Evolutionary conservation across 352 stramenopile genomes (phyloP).

Genomic region (Phytophthora syringae): DNA sequence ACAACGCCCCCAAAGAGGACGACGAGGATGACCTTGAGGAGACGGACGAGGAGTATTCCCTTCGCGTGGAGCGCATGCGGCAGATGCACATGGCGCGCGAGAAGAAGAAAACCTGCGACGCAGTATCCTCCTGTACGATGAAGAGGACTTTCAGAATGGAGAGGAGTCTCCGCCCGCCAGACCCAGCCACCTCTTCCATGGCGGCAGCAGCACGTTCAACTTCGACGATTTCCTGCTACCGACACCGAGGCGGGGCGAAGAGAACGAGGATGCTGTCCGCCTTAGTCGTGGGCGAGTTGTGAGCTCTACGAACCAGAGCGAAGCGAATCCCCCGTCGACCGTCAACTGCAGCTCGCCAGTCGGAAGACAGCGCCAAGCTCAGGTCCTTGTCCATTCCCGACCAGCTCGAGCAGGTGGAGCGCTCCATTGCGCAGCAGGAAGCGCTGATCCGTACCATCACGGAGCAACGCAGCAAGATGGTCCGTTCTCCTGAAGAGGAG

Average conservation of each 20-base stretch:
- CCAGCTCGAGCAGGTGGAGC: slow-evolving; percentile 59
- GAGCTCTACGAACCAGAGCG: slow-evolving; percentile 39
- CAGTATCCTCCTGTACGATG: slow-evolving; percentile 56
- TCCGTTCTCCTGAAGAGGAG: slow-evolving; percentile 35
- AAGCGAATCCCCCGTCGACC: slow-evolving; percentile 37
- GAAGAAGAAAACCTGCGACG: slow-evolving; percentile 60
- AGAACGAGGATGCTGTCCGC: slow-evolving; percentile 5
- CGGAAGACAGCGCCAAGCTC: slow-evolving; percentile 37
- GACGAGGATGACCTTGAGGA: slow-evolving; percentile 56
- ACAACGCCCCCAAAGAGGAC: slow-evolving; percentile 18
- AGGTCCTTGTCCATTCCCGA: slow-evolving; percentile 61
- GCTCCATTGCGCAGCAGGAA: slow-evolving; percentile 71
- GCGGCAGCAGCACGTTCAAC: slow-evolving; percentile 46
- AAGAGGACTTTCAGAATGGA: slow-evolving; percentile 40
- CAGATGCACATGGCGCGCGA: slow-evolving; percentile 73
- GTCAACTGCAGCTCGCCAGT: slow-evolving; percentile 31
- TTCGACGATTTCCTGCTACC: slow-evolving; percentile 54
- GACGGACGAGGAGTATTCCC: slow-evolving; percentile 53
- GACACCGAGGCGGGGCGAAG: slow-evolving; percentile 32
- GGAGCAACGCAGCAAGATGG: slow-evolving; percentile 55
- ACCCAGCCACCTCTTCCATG: slow-evolving; percentile 33
- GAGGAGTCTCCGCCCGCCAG: slow-evolving; percentile 36
- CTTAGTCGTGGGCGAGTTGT: slow-evolving; percentile 26
- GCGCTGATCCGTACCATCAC: slow-evolving; percentile 65
- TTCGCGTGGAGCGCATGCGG: slow-evolving; percentile 61